A percentile compares a stretch with the other conserved stretches of the same genome.
Evolutionary conservation across 192 early-diverging fungal genomes (phyloP).

Genomic region (Lunasporangiospora selenospora): DNA sequence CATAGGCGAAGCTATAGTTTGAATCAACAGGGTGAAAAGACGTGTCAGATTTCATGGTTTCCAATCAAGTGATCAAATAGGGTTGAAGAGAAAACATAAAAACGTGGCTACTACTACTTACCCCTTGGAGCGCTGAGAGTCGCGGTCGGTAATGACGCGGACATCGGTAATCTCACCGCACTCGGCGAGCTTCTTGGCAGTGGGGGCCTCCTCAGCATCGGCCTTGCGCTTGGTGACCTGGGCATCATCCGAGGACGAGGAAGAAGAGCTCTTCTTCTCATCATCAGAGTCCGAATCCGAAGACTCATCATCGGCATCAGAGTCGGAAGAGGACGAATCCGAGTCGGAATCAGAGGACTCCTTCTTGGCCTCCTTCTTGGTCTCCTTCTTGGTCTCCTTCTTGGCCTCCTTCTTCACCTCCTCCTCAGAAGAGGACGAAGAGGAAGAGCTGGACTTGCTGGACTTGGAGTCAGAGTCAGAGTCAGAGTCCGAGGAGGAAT

Average conservation of each 20-base stretch:
- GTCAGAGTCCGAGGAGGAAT: conserved; percentile 40
- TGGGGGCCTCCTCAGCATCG: conserved; percentile 49
- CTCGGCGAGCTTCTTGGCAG: conserved; percentile 60
- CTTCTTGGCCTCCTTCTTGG: conserved; percentile 40
- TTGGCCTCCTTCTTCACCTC: conserved; percentile 33
- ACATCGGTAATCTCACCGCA: conserved; percentile 75
- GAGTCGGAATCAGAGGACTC: conserved; percentile 38
- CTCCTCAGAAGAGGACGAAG: conserved; percentile 17
- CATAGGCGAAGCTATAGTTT: conserved; percentile 79
- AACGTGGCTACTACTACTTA: conserved; percentile 46
- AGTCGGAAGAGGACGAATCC: conserved; percentile 11
- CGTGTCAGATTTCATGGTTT: background rate
- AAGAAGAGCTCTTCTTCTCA: conserved; percentile 38
- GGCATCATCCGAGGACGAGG: conserved; percentile 38
- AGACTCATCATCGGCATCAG: conserved; percentile 16
- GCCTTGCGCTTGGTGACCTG: conserved; percentile 59
- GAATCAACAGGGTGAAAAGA: background rate
- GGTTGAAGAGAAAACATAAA: background rate
- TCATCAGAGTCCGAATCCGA: conserved; percentile 52
- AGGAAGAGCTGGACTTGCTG: conserved; percentile 25
- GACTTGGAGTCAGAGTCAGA: conserved; percentile 27
- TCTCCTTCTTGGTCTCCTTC: conserved; percentile 14
- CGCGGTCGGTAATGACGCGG: conserved; percentile 80
- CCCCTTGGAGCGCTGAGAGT: conserved; percentile 78
- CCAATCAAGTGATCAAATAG: background rate